A percentile compares a stretch with the other conserved stretches of the same genome.
These are phyloP conservation scores for Talaromyces nanjingensis DNA, from an alignment of 495 filamentous ascomycete genomes.

Conservation along the genomic window DNA sequence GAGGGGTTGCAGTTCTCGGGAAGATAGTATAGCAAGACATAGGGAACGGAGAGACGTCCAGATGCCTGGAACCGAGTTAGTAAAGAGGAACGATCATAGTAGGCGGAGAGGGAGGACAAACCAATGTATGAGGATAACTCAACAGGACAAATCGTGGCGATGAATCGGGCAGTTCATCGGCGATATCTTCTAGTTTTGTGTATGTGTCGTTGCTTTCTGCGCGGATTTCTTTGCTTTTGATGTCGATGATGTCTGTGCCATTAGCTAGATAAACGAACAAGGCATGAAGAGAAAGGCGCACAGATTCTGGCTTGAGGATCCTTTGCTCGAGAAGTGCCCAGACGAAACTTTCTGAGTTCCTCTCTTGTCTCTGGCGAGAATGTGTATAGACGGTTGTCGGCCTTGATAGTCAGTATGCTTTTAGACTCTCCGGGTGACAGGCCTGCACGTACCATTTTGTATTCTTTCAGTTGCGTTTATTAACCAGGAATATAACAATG, in stretches of 20 bases:
- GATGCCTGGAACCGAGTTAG: constrained; percentile 35
- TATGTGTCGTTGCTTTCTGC: constrained; percentile 70
- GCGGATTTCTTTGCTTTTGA: constrained; percentile 77
- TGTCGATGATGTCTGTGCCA: constrained; percentile 62
- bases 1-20: constrained; percentile 81
- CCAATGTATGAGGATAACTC: constrained; percentile 81
- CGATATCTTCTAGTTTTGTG: constrained; percentile 67
- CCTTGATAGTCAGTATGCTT: constrained; percentile 30
- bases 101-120: constrained; percentile 26
- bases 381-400: constrained; percentile 85
- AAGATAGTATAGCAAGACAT: constrained; percentile 89
- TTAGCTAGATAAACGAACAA: background rate
- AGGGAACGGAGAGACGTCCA: constrained; percentile 65
- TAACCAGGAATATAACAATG: no score
- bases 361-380: constrained; percentile 85
- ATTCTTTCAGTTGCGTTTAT: background rate
- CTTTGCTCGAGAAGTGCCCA: constrained; percentile 81
- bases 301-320: constrained; percentile 88
- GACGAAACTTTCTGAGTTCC: constrained; percentile 84
- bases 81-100: background rate
- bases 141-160: constrained; percentile 83
- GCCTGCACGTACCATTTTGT: background rate
- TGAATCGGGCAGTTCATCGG: constrained; percentile 88
- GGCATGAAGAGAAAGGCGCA: constrained; percentile 41
- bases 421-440: background rate